Conservation (phyloP, 1,284 basidiomycete species). For the Irpex sp. region DNA sequence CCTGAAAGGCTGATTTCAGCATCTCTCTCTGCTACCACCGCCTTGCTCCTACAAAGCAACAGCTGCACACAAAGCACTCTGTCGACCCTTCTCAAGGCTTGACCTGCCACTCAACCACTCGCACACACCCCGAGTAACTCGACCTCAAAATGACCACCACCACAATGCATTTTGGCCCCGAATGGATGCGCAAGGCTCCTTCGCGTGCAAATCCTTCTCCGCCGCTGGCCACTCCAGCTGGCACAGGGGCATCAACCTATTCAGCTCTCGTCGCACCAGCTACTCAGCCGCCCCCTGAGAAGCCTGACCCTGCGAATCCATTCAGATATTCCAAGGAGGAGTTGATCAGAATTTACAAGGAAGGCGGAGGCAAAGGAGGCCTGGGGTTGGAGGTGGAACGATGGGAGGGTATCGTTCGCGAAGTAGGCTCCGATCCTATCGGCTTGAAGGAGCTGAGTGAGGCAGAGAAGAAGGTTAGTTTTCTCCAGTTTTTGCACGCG, state of each 20-base stretch:
- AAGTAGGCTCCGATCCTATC: slow-evolving; percentile 69
- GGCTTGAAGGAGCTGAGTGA: slow-evolving; percentile 77
- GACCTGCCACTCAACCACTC: neutral
- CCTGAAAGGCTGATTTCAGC: slow-evolving; percentile 4
- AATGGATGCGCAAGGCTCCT: slow-evolving; percentile 78
- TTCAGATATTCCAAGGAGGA: slow-evolving; percentile 88
- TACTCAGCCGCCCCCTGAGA: slow-evolving; percentile 45
- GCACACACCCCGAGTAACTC: neutral
- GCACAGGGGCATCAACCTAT: slow-evolving; percentile 65
- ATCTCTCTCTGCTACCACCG: slow-evolving; percentile 4
- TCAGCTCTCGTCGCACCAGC: slow-evolving; percentile 71
- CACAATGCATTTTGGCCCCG: slow-evolving; percentile 83
- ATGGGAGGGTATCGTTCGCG: slow-evolving; percentile 83
- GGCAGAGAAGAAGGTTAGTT: slow-evolving; percentile 82
- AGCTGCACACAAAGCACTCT: slow-evolving; percentile 5
- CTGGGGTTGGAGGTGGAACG: slow-evolving; percentile 83
- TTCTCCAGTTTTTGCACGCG: neutral
- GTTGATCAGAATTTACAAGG: slow-evolving; percentile 80
- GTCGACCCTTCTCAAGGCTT: slow-evolving; percentile 3
- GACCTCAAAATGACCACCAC: slow-evolving; percentile 58
- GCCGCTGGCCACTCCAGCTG: slow-evolving; percentile 40
- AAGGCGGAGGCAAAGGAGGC: slow-evolving; percentile 68
- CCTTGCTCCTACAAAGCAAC: slow-evolving; percentile 3
- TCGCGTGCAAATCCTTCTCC: slow-evolving; percentile 57
- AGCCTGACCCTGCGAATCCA: slow-evolving; percentile 63